phyloP scores from a whole-genome alignment of 768 basidiomycete species.

The Gymnopilus dilepis region DNA sequence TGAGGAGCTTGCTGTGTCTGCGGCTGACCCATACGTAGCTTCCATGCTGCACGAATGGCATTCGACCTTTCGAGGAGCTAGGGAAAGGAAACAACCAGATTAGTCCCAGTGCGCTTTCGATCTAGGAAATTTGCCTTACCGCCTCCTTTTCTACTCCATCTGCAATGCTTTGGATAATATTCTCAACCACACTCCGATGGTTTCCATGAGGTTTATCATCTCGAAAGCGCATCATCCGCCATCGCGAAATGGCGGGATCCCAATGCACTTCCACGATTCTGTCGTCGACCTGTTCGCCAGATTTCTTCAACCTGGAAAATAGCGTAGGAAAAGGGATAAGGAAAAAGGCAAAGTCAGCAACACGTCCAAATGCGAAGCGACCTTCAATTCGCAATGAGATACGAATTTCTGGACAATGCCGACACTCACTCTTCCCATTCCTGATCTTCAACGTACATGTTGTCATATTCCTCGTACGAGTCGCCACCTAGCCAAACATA shows the following conservation, averaged over 20 bases:
- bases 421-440: slow-evolving; percentile 90
- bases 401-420: slow-evolving; percentile 19
- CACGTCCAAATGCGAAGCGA: slow-evolving; percentile 7
- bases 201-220: slow-evolving; percentile 96
- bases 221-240: slow-evolving; percentile 93
- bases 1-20: slow-evolving; percentile 25
- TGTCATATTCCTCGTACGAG: slow-evolving; percentile 86
- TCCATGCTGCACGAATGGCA: slow-evolving; percentile 76
- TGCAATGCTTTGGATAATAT: slow-evolving; percentile 87
- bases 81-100: background rate
- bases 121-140: slow-evolving; percentile 55
- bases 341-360: slow-evolving; percentile 11
- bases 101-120: background rate
- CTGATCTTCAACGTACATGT: slow-evolving; percentile 82
- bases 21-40: slow-evolving; percentile 56
- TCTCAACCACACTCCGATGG: slow-evolving; percentile 81
- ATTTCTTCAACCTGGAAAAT: slow-evolving; percentile 72
- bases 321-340: background rate
- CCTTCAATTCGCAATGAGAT: slow-evolving; percentile 17
- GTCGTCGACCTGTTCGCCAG: slow-evolving; percentile 90
- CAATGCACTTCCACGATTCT: slow-evolving; percentile 94
- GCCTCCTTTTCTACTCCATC: slow-evolving; percentile 92
- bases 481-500: slow-evolving; percentile 83
- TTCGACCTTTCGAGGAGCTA: slow-evolving; percentile 73
- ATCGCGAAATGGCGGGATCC: slow-evolving; percentile 68